Base-by-base conservation (phyloP, 2,329 filamentous ascomycete genomes). In the Aspergillus calidoustus region DNA sequence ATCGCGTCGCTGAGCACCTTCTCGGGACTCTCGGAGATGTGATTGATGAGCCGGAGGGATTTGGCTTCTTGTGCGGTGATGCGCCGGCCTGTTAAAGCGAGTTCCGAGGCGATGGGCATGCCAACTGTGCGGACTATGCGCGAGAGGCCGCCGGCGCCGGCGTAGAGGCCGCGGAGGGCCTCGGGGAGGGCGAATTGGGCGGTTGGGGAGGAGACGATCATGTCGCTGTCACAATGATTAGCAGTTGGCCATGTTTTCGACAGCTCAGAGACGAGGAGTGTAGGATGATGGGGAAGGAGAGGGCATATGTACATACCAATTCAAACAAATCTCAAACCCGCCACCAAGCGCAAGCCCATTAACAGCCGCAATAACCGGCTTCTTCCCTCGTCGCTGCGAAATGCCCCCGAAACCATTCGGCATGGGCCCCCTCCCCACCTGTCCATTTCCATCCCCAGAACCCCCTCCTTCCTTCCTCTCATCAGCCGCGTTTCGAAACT, bases 281-380 rank as follows among this genome's bases (percentile, higher is more conserved):
- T 28, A 22, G 31, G 7, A 60, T 9, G 11, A 52, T 31, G 28
- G 7, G 9, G 13, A n/a, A 46, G 30, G 23, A 28, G 13, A 19
- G 17, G 31, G 4, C 19, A 19, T 19, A 19, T 19, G 25, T 25
- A 73, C 77, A 41, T 71, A 85, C 83, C 90, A 91, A 91, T 97
- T 97, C 85, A 98, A 90, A 60, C 93, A 92, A 75, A 93, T 92
- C 80, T 94, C 91, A 77, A 91, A 88, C 3, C 90, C 91, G 54
- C 91, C 91, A 44, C 91, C 91, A 41, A 91, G 82, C 49, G 89
- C 91, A 31, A 90, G 80, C 1, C 91, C 91, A 71, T 93, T 91
- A n/a, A 93, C 89, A 0, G 91, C 91, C 1, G 88, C 89, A 28
- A 94, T 83, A 52, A 94, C 82, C 1, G 91, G 91, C 71, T 94